Evolutionary conservation across 352 stramenopile genomes (phyloP), one percentile per base, ranked within the genome.

Genomic region (Plasmopara viticola): DNA sequence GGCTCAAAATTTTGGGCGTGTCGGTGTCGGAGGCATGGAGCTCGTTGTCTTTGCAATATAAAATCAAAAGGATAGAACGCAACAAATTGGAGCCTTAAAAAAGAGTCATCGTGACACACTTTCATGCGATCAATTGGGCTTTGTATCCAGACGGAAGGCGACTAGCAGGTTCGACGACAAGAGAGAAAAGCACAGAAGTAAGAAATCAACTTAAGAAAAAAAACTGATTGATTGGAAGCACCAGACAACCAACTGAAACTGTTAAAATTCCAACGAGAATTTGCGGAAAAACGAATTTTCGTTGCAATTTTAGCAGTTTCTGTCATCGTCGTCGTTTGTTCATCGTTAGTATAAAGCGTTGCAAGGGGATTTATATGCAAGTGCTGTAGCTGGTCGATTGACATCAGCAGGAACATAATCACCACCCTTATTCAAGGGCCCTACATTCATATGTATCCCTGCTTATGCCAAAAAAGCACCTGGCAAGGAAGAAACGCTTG

Each of bases 1-100:
- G 48, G 65, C 71, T 60, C 79, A 88, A 47, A 66, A 91, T 44
- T 94, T 94, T 49, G 74, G 79, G 2, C 80, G 91, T 39, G 74
- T 94, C 1, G 83, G 83, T 14, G 79, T 88, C 14, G 80, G 91
- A 45, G 80, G 83, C 57, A 87, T 94, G 76, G 80, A 90, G 31
- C 55, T 94, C 10, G 91, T 94, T 50, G 70, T 79, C 9, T 89
- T 91, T 44, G 71, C 76, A 33, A 62, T 87, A 34, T 74, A 87
- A 53, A 69, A 86, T 30, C 50, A 72, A 45, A 37, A 66, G 18
- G 62, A 69, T 9, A 44, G 4, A 44, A 20, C 35, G 67, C 74
- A 25, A 81, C 58, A 2, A 68, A 64, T 12, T 53, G 70, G 51
- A 58, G 68, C 39, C 56, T 85, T 17, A 55, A 75, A 77, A 35